Evolutionary conservation across 352 stramenopile species (phyloP).

Genomic region (Pythium pyrilobum): DNA sequence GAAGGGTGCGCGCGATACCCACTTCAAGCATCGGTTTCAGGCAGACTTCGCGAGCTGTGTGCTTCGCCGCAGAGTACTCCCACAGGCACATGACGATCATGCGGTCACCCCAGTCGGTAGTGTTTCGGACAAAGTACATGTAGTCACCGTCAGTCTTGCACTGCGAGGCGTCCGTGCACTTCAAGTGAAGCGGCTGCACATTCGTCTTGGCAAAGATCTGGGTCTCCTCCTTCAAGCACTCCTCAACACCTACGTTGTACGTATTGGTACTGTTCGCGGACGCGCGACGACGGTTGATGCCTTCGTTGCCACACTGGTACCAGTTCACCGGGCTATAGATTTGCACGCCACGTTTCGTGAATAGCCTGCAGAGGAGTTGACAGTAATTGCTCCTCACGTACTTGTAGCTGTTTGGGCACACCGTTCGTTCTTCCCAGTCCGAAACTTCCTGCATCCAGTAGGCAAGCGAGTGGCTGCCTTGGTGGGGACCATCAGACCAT

Average conservation of each 20-base stretch:
- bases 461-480: slow-evolving; percentile 67
- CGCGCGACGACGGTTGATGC: slow-evolving; percentile 25
- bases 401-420: slow-evolving; percentile 82
- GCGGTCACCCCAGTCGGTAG: slow-evolving; percentile 72
- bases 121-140: slow-evolving; percentile 78
- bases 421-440: slow-evolving; percentile 73
- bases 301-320: slow-evolving; percentile 74
- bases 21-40: slow-evolving; percentile 74
- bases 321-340: slow-evolving; percentile 62
- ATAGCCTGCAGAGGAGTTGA: no score
- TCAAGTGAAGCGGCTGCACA: slow-evolving; percentile 61
- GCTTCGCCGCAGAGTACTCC: slow-evolving; percentile 55
- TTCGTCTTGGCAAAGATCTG: slow-evolving; percentile 67
- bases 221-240: slow-evolving; percentile 58
- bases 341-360: background rate
- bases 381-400: no score
- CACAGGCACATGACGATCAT: slow-evolving; percentile 83
- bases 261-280: slow-evolving; percentile 25
- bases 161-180: slow-evolving; percentile 48
- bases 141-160: slow-evolving; percentile 55
- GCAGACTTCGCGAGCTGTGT: slow-evolving; percentile 50
- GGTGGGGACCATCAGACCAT: slow-evolving; percentile 50
- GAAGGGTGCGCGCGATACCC: slow-evolving; percentile 51
- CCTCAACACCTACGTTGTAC: slow-evolving; percentile 50
- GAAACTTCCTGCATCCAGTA: slow-evolving; percentile 83